Evolutionary conservation across 106 monocot species (phyloP).

Genomic region (Dendrobium catenatum): DNA sequence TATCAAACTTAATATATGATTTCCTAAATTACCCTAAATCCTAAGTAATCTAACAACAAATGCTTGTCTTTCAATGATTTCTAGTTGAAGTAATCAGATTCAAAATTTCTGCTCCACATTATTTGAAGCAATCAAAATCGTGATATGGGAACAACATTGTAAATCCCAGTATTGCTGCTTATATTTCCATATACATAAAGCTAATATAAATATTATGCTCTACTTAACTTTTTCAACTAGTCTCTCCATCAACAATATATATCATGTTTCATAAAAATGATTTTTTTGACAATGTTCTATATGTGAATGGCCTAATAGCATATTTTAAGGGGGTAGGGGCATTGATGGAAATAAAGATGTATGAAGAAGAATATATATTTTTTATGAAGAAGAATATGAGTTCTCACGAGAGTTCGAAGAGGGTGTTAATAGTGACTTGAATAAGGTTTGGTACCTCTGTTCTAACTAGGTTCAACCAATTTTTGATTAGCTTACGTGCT

Average conservation of each 20-base stretch:
- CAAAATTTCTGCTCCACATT: not conserved
- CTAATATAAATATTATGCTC: too few species aligned
- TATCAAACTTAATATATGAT: not conserved
- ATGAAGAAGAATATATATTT: too few species aligned
- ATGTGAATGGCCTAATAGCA: slow-evolving; percentile 80
- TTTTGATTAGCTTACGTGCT: too few species aligned
- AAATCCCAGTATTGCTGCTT: not conserved
- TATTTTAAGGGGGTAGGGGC: slow-evolving; percentile 48
- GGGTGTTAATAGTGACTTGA: too few species aligned
- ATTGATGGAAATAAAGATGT: too few species aligned
- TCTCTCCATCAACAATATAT: slow-evolving; percentile 78
- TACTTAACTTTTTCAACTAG: slow-evolving; percentile 15
- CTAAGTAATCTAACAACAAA: not conserved
- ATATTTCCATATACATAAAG: not conserved
- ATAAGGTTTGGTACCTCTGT: too few species aligned
- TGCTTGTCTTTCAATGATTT: not conserved
- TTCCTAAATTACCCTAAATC: not conserved
- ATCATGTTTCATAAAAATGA: slow-evolving; percentile 78
- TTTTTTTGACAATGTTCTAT: slow-evolving; percentile 94
- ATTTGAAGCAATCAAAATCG: not conserved
- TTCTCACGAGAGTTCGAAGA: too few species aligned
- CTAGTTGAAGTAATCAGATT: not conserved
- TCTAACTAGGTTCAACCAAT: too few species aligned
- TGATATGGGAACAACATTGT: too few species aligned
- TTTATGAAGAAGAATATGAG: too few species aligned